Base-by-base conservation (phyloP, 2,329 filamentous ascomycete species). In the Neofusicoccum umdonicola region DNA sequence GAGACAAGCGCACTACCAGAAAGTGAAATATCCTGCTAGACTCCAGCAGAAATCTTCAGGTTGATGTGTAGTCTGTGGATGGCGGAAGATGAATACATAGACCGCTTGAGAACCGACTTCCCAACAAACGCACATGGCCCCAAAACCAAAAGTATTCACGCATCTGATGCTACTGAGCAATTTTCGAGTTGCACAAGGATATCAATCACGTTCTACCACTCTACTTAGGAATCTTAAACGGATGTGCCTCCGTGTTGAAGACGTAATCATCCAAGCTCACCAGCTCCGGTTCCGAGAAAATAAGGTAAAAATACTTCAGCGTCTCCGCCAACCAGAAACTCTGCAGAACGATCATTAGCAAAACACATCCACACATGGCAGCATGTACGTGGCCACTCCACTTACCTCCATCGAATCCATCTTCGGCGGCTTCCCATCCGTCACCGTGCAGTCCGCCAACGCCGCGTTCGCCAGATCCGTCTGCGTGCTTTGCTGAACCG, bases 251-350 rank as follows among this genome's bases (percentile, higher is more conserved):
- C 7, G 80, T 82, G 64, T 82, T 82, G 68, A 82, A 80, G 5
- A 81, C 79, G 73, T 72, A 79, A 60, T 82, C 78, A 67, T 83
- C 81, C 66, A 82, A 68, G 67, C 76, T 80, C 50, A 82, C 73
- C 9, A 77, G 48, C 47, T 74, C 70, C 6, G 78, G 77, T 51
- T 81, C 77, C 63, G 77, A 79, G 68, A 82, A 82, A 7, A 79
- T 71, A 15, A 82, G 71, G 66, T 81, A 82, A 66, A 82, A 82
- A 66, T 82, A 83, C 68, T 83, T 83, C 54, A 83, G 69, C 60
- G 81, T 83, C 70, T 82, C 80, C 0, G 79, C 80, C 76, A 81
- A 74, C 80, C 80, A 83, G 69, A 82, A 82, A 64, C 76, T 80
- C 75, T 77, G 66, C 45, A 65, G 72, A 65, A 54, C 54, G 11